Conservation (phyloP, 805 yeast genomes). For the Lipomyces starkeyi region DNA sequence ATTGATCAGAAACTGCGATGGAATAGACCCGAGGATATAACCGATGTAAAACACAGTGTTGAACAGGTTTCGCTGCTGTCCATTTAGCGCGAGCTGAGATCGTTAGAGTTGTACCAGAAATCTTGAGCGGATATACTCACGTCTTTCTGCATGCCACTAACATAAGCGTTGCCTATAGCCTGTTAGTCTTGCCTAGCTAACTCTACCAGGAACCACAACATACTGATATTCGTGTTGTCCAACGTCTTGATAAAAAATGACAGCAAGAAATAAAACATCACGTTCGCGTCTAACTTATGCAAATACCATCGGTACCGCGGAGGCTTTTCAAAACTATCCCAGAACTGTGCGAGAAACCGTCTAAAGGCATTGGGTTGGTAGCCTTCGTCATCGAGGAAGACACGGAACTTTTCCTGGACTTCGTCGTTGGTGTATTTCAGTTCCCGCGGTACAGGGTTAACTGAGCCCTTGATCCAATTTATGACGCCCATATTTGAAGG, state of each 20-base stretch:
- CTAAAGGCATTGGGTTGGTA: conserved; percentile 7
- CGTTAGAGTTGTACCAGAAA: neutral
- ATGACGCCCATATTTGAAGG: neutral
- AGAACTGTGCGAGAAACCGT: conserved; percentile 20
- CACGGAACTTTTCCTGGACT: conserved; percentile 5
- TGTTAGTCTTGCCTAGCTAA: neutral
- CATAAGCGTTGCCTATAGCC: conserved; percentile 55
- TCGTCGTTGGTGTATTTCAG: conserved; percentile 11
- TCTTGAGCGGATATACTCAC: conserved; percentile 4
- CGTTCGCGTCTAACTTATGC: conserved; percentile 14
- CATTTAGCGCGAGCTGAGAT: conserved; percentile 34
- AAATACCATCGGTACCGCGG: conserved; percentile 17
- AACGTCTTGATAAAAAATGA: conserved; percentile 19
- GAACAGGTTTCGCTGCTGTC: conserved; percentile 39
- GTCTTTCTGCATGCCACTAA: conserved; percentile 50
- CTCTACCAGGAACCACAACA: conserved; percentile 21
- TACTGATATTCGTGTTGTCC: conserved; percentile 34
- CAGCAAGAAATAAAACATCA: conserved; percentile 22
- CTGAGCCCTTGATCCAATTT: conserved; percentile 8
- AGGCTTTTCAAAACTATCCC: conserved; percentile 25
- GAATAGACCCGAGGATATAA: conserved; percentile 44
- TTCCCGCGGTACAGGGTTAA: conserved; percentile 3
- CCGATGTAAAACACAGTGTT: conserved; percentile 42
- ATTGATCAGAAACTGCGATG: conserved; percentile 44
- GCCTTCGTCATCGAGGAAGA: neutral